Percentiles rank a stretch among this genome's conserved stretches.
phyloP scores from a whole-genome alignment of 371 early-diverging fungal species.

The Saksenaea vasiformis region DNA sequence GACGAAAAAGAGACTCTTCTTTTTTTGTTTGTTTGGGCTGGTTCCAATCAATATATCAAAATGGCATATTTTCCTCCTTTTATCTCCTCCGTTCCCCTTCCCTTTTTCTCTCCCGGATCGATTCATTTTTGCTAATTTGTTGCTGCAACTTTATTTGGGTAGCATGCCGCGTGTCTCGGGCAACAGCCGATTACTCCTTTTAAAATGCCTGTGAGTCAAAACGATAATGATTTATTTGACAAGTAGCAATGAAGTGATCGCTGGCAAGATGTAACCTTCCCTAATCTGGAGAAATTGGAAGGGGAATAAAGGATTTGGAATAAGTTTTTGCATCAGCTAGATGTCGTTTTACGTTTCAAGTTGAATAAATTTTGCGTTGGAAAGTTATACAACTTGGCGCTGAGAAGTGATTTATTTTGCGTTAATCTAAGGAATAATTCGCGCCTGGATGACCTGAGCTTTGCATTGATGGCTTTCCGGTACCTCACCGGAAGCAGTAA shows the following conservation, averaged over 20 bases:
- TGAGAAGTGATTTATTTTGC: too few relatives aligned
- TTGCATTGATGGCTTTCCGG: too few relatives aligned
- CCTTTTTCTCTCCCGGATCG: background rate
- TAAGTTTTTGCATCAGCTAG: background rate
- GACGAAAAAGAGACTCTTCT: slow-evolving; percentile 1
- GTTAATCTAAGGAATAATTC: too few relatives aligned
- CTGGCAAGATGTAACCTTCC: background rate
- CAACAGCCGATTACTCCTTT: slow-evolving; percentile 1
- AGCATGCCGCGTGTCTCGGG: slow-evolving; percentile 1
- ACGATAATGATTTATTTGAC: background rate
- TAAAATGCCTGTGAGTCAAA: background rate
- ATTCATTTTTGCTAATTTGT: background rate
- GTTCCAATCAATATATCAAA: slow-evolving; percentile 3
- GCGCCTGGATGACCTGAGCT: too few relatives aligned
- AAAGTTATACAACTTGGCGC: too few relatives aligned
- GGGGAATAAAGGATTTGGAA: background rate
- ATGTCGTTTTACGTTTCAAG: too few relatives aligned
- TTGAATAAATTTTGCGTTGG: too few relatives aligned
- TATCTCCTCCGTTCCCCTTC: background rate
- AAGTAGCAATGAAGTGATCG: background rate
- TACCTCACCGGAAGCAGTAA: too few relatives aligned
- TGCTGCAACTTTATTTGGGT: slow-evolving; percentile 1
- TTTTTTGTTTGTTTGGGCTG: slow-evolving; percentile 4
- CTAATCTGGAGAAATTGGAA: background rate
- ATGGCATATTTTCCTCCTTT: background rate